Evolutionary conservation across 306 rosid genomes (phyloP), one percentile per base, ranked within the genome.

Genomic region (Malus orientalis): DNA sequence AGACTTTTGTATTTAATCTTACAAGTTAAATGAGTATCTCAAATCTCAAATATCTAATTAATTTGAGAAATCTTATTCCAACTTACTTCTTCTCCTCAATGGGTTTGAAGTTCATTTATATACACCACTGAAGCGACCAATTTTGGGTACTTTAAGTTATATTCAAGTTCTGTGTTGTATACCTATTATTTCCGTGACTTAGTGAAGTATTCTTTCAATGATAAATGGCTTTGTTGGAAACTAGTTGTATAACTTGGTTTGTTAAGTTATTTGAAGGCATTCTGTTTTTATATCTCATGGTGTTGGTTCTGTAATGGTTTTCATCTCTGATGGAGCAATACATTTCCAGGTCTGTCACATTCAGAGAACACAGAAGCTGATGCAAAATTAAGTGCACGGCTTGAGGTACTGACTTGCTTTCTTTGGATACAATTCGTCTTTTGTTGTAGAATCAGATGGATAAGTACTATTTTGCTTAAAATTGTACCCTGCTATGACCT

Each of bases 381-480:
- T 87, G 80, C 82, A 75, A 84, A 86, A 79, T 71, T 85, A 75
- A 87, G 79, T 90, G 89, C 92, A 66, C 85, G 82, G 40, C 54
- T 88, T 76, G 93, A 92, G 98, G 98, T 95, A 89, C 64, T 61
- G 71, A 76, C 44, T 70, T 75, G 65, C 71, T 53, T 83, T 78
- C 80, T 60, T 14, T 22, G 51, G 57, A 55, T 67, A 66, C 68
- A 54, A 60, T 53, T 75, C 75, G 58, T 36, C 54, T 62, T n/a
- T 59, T 70, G 57, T 25, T 77, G 40, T 40, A 63, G 16, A 23
- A 76, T 57, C 13, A 45, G 64, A 45, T 79, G 67, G 58, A 29
- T 59, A 38, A 70, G 19, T 70, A 4, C 60, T 5, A 12, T 64
- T 29, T 73, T 75, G 64, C 45, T 9, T 73, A 36, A 69, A 4